Conservation (phyloP, 2,329 filamentous ascomycete species). For the Alternaria viburni region DNA sequence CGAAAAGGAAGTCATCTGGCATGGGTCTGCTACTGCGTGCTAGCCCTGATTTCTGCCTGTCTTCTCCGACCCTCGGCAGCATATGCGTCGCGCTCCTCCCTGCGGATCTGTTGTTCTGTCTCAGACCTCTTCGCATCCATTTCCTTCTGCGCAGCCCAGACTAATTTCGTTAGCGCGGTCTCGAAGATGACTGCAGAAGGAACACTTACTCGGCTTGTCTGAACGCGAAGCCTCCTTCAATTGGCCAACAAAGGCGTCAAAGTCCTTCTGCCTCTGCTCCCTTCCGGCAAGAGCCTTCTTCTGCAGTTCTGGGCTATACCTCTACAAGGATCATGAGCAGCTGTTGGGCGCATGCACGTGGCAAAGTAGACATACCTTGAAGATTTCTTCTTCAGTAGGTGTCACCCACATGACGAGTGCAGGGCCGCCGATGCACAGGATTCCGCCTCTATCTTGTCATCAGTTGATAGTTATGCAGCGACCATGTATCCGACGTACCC, state of each 20-base stretch:
- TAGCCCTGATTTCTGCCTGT: constrained; percentile 44
- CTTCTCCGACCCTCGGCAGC: constrained; percentile 41
- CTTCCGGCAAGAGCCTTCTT: constrained; percentile 83
- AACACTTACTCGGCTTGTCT: constrained; percentile 80
- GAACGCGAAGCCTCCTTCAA: constrained; percentile 91
- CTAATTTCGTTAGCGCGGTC: constrained; percentile 27
- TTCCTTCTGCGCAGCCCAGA: constrained; percentile 46
- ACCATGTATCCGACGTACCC: constrained; percentile 30
- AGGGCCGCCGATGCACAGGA: constrained; percentile 82
- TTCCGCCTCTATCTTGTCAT: constrained; percentile 64
- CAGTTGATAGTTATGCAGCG: constrained; percentile 17
- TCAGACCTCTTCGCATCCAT: constrained; percentile 38
- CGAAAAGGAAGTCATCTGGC: constrained; percentile 2
- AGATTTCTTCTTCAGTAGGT: constrained; percentile 90
- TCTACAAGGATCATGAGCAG: constrained; percentile 50
- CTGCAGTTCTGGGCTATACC: constrained; percentile 94
- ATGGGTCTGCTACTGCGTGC: constrained; percentile 26
- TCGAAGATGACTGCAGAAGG: not conserved
- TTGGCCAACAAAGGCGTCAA: constrained; percentile 82
- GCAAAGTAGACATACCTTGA: constrained; percentile 58
- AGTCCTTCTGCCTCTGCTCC: constrained; percentile 78
- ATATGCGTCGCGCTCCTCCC: constrained; percentile 40
- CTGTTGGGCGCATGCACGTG: constrained; percentile 18
- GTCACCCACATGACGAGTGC: constrained; percentile 79
- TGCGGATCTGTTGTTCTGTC: constrained; percentile 31